Base-by-base conservation (phyloP, 129 eudicot species). In the Flaveria robusta region DNA sequence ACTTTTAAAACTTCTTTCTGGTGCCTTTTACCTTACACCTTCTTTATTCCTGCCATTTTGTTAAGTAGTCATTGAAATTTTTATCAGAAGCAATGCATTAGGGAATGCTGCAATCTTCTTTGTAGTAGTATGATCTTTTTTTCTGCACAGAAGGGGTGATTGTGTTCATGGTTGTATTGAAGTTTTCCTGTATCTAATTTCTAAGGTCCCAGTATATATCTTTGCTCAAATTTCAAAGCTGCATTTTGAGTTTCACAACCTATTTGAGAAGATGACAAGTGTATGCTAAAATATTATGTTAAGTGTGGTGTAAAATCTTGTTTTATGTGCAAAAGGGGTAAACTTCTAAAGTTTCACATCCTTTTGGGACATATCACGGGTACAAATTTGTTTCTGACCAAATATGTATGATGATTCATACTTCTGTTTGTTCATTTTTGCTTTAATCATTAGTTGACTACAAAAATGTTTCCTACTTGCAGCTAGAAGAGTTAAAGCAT, bases 401-500 rank as follows among this genome's bases (percentile, higher is more conserved):
- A 64, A 63, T 29, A 27, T 65, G 79, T 46, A 11, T 65, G 72
- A 49, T 15, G 65, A 65, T 64, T 75, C 37, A 49, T 31, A 47
- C 63, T 49, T 75, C 41, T 64, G 39, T 29, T 46, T 15, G 16
- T 69, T 43, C 27, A 46, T 15, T 55, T 49, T 5, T 46, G 71
- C 42, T 78, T 34, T 27, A 14, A 29, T 37, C 62, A 70, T 70
- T 70, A 37, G 54, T 49, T 78, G 81, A 47, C 52, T 51, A 15
- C 49, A 59, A 31, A 15, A 18, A 45, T 81, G 14, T 23, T 66
- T 20, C 43, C 51, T 71, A 20, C 70, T 73, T 83, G 80, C 81
- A 81, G 85, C 77, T 81, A 60, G 85, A 74, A 76, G 85, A 81
- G 73, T 60, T 81, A 23, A 87, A 81, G 83, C 62, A 60, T 69